phyloP scores from a whole-genome alignment of 192 early-diverging fungal genomes.

The Mortierella antarctica region DNA sequence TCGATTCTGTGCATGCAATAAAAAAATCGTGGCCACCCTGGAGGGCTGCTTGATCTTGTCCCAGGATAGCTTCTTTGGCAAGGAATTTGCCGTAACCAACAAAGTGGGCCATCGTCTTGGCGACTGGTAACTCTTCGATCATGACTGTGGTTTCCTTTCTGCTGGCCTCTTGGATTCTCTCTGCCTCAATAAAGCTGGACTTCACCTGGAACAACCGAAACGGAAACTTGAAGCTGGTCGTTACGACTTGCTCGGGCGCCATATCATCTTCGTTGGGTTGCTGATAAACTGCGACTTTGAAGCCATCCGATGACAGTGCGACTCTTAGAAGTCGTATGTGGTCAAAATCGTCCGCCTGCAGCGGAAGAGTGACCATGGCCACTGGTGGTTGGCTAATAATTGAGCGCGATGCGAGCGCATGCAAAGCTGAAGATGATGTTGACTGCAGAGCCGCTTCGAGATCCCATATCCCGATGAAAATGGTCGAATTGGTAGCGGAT shows the following conservation, averaged over 20 bases:
- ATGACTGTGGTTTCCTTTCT: neutral
- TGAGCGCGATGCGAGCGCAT: neutral
- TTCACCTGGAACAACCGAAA: slow-evolving; percentile 1
- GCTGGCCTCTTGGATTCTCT: neutral
- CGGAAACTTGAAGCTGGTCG: neutral
- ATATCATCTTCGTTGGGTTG: slow-evolving; percentile 5
- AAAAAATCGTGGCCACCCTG: slow-evolving; percentile 6
- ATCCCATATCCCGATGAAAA: slow-evolving; percentile 12
- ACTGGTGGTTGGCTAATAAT: slow-evolving; percentile 2
- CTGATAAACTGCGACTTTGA: slow-evolving; percentile 6
- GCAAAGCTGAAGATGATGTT: neutral
- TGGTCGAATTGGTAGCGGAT: slow-evolving; percentile 1
- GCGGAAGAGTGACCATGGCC: neutral
- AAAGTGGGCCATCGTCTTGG: neutral
- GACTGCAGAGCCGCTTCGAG: neutral
- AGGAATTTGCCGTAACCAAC: slow-evolving; percentile 18
- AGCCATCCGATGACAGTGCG: slow-evolving; percentile 11
- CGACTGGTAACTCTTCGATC: neutral
- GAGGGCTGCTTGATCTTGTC: neutral
- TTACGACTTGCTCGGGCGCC: neutral
- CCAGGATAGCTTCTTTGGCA: neutral
- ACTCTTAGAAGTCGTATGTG: slow-evolving; percentile 1
- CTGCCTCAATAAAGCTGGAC: neutral
- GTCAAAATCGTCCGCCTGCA: slow-evolving; percentile 8
- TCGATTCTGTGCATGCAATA: slow-evolving; percentile 14